phyloP scores from a whole-genome alignment of 2,329 filamentous ascomycete species.

The Botrytis fragariae region DNA sequence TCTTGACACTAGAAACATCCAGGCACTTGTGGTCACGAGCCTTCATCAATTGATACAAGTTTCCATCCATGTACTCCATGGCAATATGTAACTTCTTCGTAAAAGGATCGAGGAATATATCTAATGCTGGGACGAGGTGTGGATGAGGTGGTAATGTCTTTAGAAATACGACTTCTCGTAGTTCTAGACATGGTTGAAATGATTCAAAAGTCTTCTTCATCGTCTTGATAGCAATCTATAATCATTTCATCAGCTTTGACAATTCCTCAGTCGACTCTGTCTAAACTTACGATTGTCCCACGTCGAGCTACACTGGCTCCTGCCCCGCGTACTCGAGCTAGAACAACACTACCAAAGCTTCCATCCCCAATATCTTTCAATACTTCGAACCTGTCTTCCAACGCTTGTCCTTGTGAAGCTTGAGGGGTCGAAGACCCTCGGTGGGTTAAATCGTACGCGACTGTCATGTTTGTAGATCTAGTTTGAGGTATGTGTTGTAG shows the following conservation, averaged over 20 bases:
- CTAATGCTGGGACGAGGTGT: conserved; percentile 93
- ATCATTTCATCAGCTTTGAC: conserved; percentile 23
- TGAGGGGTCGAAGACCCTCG: conserved; percentile 58
- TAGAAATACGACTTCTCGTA: conserved; percentile 95
- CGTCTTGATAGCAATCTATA: conserved; percentile 94
- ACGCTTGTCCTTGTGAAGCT: conserved; percentile 50
- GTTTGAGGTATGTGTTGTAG: background rate
- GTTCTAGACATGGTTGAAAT: conserved; percentile 82
- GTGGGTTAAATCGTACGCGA: conserved; percentile 70
- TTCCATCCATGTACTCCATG: conserved; percentile 99
- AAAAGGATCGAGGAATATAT: conserved; percentile 96
- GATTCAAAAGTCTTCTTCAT: conserved; percentile 99
- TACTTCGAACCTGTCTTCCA: conserved; percentile 95
- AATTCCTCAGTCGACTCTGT: conserved; percentile 12
- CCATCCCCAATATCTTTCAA: conserved; percentile 98
- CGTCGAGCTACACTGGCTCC: conserved; percentile 84
- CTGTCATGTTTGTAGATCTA: conserved; percentile 62
- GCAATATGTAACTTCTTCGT: conserved; percentile 95
- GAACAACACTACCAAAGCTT: conserved; percentile 92
- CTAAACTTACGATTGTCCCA: conserved; percentile 78
- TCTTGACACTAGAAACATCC: conserved; percentile 90
- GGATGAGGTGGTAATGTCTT: conserved; percentile 82
- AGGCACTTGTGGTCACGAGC: conserved; percentile 91
- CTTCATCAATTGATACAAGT: conserved; percentile 99
- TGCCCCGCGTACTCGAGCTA: conserved; percentile 87